Conservation (phyloP, 2,329 filamentous ascomycete genomes). For the Samsoniella hepiali region DNA sequence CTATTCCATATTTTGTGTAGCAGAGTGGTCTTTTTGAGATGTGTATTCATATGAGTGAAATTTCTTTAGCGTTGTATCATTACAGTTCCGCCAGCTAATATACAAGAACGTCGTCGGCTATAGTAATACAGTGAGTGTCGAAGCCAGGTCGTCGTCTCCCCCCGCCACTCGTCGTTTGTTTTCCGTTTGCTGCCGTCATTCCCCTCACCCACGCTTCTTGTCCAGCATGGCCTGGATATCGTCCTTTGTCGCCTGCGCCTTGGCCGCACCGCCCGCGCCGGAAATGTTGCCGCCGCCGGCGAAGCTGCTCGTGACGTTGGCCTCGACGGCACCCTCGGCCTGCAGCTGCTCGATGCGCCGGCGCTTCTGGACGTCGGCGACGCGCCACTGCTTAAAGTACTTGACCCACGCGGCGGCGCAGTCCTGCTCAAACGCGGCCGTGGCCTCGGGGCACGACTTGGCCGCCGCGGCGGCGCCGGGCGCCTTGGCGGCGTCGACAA, state of each 20-base stretch:
- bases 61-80: neutral
- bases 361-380: conserved; percentile 86
- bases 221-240: conserved; percentile 41
- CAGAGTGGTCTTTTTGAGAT: neutral
- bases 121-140: neutral
- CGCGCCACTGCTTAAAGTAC: conserved; percentile 96
- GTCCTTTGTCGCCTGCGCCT: conserved; percentile 32
- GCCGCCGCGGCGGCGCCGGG: conserved; percentile 35
- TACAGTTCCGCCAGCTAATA: conserved; percentile 3
- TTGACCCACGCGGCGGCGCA: conserved; percentile 93
- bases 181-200: neutral
- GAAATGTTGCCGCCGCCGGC: conserved; percentile 29
- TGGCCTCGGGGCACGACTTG: conserved; percentile 40
- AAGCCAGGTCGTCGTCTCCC: neutral
- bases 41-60: conserved; percentile 9
- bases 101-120: neutral
- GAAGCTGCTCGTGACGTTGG: conserved; percentile 43
- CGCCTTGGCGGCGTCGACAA: conserved; percentile 64
- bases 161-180: neutral
- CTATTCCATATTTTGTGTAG: neutral
- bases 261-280: conserved; percentile 25
- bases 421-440: conserved; percentile 69
- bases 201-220: conserved; percentile 30
- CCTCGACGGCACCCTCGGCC: conserved; percentile 65
- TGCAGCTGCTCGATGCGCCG: conserved; percentile 72